Base-by-base conservation (phyloP, 306 rosid genomes). In the Cicer chorassanicum region DNA sequence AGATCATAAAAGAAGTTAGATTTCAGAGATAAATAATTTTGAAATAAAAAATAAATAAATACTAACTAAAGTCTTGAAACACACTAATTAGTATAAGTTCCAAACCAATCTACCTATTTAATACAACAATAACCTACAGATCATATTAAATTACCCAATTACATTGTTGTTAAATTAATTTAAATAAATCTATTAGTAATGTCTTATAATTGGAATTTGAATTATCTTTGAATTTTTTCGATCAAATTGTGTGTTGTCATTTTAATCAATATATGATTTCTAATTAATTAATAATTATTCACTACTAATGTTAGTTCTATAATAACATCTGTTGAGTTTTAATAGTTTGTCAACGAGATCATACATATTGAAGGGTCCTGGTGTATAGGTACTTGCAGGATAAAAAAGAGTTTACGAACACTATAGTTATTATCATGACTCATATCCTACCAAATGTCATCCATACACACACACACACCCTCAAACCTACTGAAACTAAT, bases 1-100 rank as follows among this genome's bases (percentile, higher is more conserved):
- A 78, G 9, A 73, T 51, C 78, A 57, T 51, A 44, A 74, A 46
- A 82, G 49, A 9, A 51, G 38, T 75, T 56, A 78, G 77, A 44
- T 54, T 65, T 61, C 80, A 56, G 7, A 70, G 61, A 75, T 36
- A 57, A 15, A 19, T 62, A 44, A n/a, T 14, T 59, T 29, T 10
- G 4, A 56, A 12, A 34, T 49, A 42, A 13, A 14, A 44, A 21
- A 10, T 29, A 29, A 43, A 21, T 7, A 75, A 59, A 16, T 1
- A 49, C 50, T 18, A 68, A 34, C 12, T 8, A 43, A 6, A 38
- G 54, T 1, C 14, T 61, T 61, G 19, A 53, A 61, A 51, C 63
- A 12, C 14, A 40, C 6, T 24, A 60, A 62, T 16, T 4, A 48
- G 10, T 43, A 19, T 11, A 44, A 43, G 18, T 43, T 61, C 45